Evolutionary conservation across 1,284 basidiomycete genomes (phyloP).

Genomic region (Cutaneotrichosporon sp.): DNA sequence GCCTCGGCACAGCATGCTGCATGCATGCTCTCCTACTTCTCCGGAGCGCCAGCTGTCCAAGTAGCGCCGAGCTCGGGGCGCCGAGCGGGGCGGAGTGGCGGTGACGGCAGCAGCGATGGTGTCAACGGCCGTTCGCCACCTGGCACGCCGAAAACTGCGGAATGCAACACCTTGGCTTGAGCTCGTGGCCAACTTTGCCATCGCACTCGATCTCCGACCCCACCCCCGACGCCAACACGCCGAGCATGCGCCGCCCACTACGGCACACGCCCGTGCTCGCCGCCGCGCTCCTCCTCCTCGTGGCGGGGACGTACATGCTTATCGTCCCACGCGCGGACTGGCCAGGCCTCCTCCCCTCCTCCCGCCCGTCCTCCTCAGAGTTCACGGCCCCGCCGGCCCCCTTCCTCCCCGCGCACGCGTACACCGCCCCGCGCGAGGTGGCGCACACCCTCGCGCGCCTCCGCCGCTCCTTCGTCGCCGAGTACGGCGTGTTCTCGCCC

Average conservation of each 20-base stretch:
- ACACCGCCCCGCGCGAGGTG: background rate
- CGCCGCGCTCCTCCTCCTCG: conserved; percentile 2
- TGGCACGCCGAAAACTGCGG: background rate
- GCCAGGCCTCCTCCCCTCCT: conserved; percentile 5
- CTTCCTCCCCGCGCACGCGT: background rate
- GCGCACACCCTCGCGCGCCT: conserved; percentile 17
- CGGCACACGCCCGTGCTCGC: background rate
- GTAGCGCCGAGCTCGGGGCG: too few species aligned
- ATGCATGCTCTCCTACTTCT: too few species aligned
- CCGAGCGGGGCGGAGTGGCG: too few species aligned
- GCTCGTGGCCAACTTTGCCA: background rate
- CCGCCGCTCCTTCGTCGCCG: conserved; percentile 16
- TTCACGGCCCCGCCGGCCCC: background rate
- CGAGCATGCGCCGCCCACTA: background rate
- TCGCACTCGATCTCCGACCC: background rate
- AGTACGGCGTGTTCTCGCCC: conserved; percentile 16
- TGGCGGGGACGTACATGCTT: background rate
- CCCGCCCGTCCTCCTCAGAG: background rate
- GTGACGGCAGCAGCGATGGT: too few species aligned
- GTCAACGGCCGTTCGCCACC: too few species aligned
- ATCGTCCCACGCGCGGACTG: conserved; percentile 7
- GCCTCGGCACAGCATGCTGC: too few species aligned
- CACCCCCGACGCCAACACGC: background rate
- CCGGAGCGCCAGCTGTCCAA: too few species aligned
- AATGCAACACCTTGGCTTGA: background rate